Percentiles rank a stretch among this genome's conserved stretches.
These are phyloP conservation scores for Sclerotinia subarctica DNA, from an alignment of 2,329 filamentous ascomycete species.

Conservation along the genomic window DNA sequence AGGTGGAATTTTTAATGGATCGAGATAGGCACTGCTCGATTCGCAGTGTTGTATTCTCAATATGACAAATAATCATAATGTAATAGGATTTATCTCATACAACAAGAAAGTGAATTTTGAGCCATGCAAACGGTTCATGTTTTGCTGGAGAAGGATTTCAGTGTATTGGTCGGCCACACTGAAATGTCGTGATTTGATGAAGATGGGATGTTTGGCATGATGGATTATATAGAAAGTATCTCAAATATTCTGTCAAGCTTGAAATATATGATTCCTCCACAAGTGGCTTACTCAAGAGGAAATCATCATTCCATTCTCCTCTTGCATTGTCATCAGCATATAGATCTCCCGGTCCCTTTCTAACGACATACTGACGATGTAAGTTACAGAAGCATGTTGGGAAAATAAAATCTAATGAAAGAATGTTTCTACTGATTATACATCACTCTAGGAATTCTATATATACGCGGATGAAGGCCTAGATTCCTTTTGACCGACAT, in stretches of 20 bases:
- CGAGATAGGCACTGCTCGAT: constrained; percentile 3
- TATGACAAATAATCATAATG: not conserved
- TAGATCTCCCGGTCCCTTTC: not conserved
- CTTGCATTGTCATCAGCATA: not conserved
- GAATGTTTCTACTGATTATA: not conserved
- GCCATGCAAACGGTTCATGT: no score
- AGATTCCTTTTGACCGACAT: not conserved
- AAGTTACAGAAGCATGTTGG: not conserved
- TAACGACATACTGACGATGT: not conserved
- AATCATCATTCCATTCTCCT: not conserved
- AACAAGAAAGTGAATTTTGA: no score
- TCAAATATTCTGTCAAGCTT: not conserved
- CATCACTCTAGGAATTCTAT: not conserved
- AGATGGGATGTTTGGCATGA: not conserved
- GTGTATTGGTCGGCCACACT: not conserved
- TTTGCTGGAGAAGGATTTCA: not conserved
- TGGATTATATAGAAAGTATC: not conserved
- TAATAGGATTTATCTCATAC: not conserved
- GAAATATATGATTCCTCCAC: not conserved
- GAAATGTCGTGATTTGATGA: not conserved
- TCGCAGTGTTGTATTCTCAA: not conserved
- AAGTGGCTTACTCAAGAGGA: not conserved
- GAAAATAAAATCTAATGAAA: not conserved
- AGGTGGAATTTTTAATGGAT: not conserved
- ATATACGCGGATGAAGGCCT: not conserved